phyloP scores from a whole-genome alignment of 1,284 basidiomycete genomes.

The Tylopilus orsonianus region DNA sequence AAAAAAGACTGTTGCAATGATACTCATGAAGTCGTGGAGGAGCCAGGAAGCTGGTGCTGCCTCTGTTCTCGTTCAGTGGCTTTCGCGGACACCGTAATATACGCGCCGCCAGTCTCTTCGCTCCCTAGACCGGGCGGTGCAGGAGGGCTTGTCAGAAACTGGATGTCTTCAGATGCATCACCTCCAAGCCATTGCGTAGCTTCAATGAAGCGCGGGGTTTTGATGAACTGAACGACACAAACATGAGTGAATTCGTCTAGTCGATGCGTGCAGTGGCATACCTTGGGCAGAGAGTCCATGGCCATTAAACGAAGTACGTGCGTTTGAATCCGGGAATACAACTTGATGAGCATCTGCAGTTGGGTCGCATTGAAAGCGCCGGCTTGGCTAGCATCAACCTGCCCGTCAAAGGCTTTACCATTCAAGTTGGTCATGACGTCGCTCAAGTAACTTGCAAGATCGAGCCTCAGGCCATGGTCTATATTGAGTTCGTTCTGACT shows the following conservation, averaged over 20 bases:
- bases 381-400: slow-evolving; percentile 77
- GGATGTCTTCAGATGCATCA: slow-evolving; percentile 62
- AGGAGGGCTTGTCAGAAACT: slow-evolving; percentile 51
- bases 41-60: slow-evolving; percentile 26
- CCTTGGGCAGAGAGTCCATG: slow-evolving; percentile 95
- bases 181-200: slow-evolving; percentile 75
- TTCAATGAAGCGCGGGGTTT: slow-evolving; percentile 75
- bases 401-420: slow-evolving; percentile 74
- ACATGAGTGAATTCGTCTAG: slow-evolving; percentile 3
- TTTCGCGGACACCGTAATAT: slow-evolving; percentile 80
- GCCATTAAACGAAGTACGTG: slow-evolving; percentile 98
- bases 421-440: slow-evolving; percentile 78
- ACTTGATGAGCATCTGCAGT: slow-evolving; percentile 87
- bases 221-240: slow-evolving; percentile 64
- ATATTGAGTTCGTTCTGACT: slow-evolving; percentile 97
- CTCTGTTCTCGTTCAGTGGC: slow-evolving; percentile 59
- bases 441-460: slow-evolving; percentile 90
- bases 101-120: slow-evolving; percentile 77
- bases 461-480: slow-evolving; percentile 93
- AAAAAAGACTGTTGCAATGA: slow-evolving; percentile 13
- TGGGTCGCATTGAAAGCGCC: slow-evolving; percentile 88
- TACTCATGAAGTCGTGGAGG: slow-evolving; percentile 33
- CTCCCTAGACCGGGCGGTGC: slow-evolving; percentile 65
- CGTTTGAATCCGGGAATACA: slow-evolving; percentile 95
- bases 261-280: slow-evolving; percentile 34